A percentile compares a stretch with the other conserved stretches of the same genome.
Evolutionary conservation across 202 grass and related monocot genomes (phyloP).

Genomic region (Schoenoplectus tabernaemontani): DNA sequence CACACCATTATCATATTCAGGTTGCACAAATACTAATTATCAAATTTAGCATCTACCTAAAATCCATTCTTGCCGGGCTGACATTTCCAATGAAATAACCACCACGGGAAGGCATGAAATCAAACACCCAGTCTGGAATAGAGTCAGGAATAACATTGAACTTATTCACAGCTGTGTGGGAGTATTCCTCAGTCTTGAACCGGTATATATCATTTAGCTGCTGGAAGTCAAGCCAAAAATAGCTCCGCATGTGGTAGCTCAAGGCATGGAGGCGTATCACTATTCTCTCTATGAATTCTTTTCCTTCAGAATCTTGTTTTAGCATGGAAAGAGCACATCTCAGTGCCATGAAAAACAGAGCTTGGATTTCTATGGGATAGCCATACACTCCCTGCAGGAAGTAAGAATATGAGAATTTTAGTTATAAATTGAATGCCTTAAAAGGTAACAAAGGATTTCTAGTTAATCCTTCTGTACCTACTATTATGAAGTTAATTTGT

Average conservation of each 20-base stretch:
- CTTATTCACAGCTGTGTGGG: conserved; percentile 95
- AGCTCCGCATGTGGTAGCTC: conserved; percentile 81
- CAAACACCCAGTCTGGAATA: conserved; percentile 89
- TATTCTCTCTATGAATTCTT: conserved; percentile 67
- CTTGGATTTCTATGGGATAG: conserved; percentile 94
- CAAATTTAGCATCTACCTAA: conserved; percentile 24
- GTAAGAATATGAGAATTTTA: neutral
- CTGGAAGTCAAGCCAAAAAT: conserved; percentile 91
- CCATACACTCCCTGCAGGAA: conserved; percentile 71
- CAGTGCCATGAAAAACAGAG: conserved; percentile 88
- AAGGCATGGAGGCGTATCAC: conserved; percentile 68
- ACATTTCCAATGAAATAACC: conserved; percentile 96
- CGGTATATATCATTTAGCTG: conserved; percentile 81
- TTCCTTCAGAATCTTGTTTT: conserved; percentile 56
- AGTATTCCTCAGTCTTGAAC: conserved; percentile 93
- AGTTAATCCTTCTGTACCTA: neutral
- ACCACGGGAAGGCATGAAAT: conserved; percentile 82
- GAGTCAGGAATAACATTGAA: conserved; percentile 96
- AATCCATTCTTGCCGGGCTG: conserved; percentile 88
- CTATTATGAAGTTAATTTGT: neutral
- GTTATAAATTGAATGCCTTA: neutral
- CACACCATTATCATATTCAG: neutral
- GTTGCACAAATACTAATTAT: neutral
- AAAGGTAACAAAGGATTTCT: neutral
- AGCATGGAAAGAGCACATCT: conserved; percentile 72